Evolutionary conservation across 805 yeast species (phyloP).

Genomic region (Starmerella roubikii): DNA sequence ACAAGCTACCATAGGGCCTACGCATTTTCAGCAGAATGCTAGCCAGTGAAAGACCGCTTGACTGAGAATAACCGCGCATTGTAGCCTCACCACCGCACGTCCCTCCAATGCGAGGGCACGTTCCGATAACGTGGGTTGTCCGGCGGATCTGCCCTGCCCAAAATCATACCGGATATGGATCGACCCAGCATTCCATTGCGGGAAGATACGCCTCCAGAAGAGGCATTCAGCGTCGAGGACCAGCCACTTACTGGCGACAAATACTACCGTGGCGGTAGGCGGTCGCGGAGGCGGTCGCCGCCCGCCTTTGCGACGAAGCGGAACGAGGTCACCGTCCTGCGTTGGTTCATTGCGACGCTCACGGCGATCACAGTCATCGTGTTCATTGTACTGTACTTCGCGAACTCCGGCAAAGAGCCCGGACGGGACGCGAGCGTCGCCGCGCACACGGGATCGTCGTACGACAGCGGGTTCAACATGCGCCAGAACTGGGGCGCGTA

Average conservation of each 20-base stretch:
- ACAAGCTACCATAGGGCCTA: too few relatives aligned
- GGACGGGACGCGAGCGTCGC: conserved; percentile 22
- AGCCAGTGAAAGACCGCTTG: too few relatives aligned
- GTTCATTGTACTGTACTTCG: conserved; percentile 4
- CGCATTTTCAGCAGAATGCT: too few relatives aligned
- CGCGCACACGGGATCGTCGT: conserved; percentile 28
- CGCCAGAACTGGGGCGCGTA: conserved; percentile 31
- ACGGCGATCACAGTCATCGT: conserved; percentile 4
- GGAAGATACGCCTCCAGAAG: conserved; percentile 1
- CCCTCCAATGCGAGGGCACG: too few relatives aligned
- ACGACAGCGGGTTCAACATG: conserved; percentile 28
- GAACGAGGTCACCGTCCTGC: conserved; percentile 12
- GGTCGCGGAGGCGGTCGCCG: not conserved
- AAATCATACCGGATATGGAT: too few relatives aligned
- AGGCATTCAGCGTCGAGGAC: conserved; percentile 7
- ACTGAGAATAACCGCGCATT: too few relatives aligned
- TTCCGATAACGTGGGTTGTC: too few relatives aligned
- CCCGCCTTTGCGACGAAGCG: not conserved
- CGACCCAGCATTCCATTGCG: too few relatives aligned
- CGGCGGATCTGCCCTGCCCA: too few relatives aligned
- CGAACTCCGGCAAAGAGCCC: conserved; percentile 6
- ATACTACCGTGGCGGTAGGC: not conserved
- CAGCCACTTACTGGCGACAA: conserved; percentile 1
- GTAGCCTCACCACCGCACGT: too few relatives aligned
- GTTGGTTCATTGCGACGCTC: conserved; percentile 5